phyloP scores from a whole-genome alignment of 148 eudicot genomes.

The Cornus kousa region DNA sequence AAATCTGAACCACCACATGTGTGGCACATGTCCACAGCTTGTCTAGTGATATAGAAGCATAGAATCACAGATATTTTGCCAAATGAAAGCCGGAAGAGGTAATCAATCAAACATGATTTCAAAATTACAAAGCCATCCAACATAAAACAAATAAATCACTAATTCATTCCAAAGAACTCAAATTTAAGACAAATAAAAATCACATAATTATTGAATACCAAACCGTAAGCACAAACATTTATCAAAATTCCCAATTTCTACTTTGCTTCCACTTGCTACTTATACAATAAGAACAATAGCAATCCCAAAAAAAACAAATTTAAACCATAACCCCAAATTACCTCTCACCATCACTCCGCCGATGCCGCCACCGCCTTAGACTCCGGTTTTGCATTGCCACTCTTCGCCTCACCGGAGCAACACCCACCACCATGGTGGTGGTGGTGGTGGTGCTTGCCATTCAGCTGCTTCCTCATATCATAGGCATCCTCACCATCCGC shows the following conservation, averaged over 20 bases:
- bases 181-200: background rate
- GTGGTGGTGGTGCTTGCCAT: slow-evolving; percentile 35
- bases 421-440: slow-evolving; percentile 49
- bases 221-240: background rate
- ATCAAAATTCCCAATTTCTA: background rate
- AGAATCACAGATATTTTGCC: background rate
- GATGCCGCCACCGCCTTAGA: slow-evolving; percentile 4
- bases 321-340: background rate
- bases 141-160: background rate
- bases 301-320: background rate
- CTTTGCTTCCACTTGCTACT: background rate
- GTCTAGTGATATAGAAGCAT: background rate
- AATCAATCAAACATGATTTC: background rate
- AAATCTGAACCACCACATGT: background rate
- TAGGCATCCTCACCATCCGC: slow-evolving; percentile 90
- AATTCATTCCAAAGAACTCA: background rate
- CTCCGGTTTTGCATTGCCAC: slow-evolving; percentile 12
- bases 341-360: slow-evolving; percentile 16
- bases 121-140: background rate
- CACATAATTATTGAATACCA: background rate
- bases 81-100: background rate
- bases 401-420: slow-evolving; percentile 30
- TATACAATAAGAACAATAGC: background rate
- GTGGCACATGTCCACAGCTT: background rate
- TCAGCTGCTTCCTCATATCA: slow-evolving; percentile 80